phyloP scores from a whole-genome alignment of 192 early-diverging fungal genomes.

The Mortierella alpina region DNA sequence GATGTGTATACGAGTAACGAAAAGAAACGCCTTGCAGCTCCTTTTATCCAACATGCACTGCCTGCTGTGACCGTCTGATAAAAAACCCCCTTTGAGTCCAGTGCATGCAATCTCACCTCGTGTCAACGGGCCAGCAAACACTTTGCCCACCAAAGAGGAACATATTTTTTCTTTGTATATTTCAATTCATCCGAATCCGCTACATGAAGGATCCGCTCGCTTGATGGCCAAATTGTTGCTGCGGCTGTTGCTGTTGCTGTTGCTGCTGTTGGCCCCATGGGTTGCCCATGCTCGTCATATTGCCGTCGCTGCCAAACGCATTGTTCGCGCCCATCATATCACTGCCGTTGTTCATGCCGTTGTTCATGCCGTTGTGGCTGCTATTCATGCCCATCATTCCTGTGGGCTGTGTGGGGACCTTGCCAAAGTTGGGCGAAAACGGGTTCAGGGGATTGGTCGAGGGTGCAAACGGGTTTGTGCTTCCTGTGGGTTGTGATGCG shows the following conservation, averaged over 20 bases:
- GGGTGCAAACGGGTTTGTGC: conserved; percentile 48
- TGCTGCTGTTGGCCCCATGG: conserved; percentile 28
- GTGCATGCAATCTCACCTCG: too few species aligned
- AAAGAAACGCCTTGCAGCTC: background rate
- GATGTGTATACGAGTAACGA: background rate
- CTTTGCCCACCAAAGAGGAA: too few species aligned
- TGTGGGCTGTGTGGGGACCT: conserved; percentile 33
- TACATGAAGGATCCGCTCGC: conserved; percentile 7
- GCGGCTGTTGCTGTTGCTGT: conserved; percentile 33
- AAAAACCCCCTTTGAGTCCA: too few species aligned
- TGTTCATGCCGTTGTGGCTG: conserved; percentile 12
- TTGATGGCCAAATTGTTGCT: conserved; percentile 19
- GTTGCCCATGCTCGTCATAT: conserved; percentile 6
- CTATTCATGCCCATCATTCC: conserved; percentile 29
- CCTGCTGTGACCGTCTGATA: background rate
- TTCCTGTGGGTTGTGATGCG: conserved; percentile 34
- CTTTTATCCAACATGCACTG: background rate
- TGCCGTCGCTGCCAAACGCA: conserved; percentile 10
- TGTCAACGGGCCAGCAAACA: background rate
- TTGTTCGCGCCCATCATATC: conserved; percentile 8
- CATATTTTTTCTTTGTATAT: too few species aligned
- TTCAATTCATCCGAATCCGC: background rate
- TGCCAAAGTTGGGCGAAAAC: conserved; percentile 53
- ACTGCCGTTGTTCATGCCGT: conserved; percentile 3
- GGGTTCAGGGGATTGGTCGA: conserved; percentile 44